Conservation (phyloP, 306 rosid species). For the Lupinus albus region DNA sequence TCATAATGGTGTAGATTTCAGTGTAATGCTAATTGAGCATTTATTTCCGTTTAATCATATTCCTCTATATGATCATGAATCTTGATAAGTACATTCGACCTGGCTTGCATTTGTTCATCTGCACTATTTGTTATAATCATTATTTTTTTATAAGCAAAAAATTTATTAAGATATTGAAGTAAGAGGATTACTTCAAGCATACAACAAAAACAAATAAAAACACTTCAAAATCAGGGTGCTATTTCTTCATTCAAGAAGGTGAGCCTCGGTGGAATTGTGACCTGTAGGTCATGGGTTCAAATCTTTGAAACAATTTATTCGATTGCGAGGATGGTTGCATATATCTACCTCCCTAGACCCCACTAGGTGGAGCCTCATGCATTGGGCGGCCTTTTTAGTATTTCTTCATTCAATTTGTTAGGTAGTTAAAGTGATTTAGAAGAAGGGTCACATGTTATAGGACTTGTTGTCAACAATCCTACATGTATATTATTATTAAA, state of each 20-base stretch:
- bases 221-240: no score
- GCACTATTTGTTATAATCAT: constrained; percentile 1
- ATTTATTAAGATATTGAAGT: constrained; percentile 16
- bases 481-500: constrained; percentile 5
- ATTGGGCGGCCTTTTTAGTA: no score
- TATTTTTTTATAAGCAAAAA: constrained; percentile 11
- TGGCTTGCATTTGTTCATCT: constrained; percentile 31
- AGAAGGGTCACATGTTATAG: constrained; percentile 13
- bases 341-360: background rate
- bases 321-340: no score
- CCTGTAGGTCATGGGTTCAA: no score
- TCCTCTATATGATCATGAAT: constrained; percentile 30
- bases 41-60: constrained; percentile 38
- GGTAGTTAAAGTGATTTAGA: constrained; percentile 16
- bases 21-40: constrained; percentile 24
- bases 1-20: constrained; percentile 13
- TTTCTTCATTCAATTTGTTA: constrained; percentile 23
- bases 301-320: no score
- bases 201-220: no score
- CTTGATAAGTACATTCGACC: background rate
- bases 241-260: no score
- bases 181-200: constrained; percentile 10
- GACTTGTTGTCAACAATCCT: constrained; percentile 27
- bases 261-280: no score
- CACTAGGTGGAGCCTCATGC: no score